Conservation (phyloP, 2,329 filamentous ascomycete species). For the Ascochyta fabae region DNA sequence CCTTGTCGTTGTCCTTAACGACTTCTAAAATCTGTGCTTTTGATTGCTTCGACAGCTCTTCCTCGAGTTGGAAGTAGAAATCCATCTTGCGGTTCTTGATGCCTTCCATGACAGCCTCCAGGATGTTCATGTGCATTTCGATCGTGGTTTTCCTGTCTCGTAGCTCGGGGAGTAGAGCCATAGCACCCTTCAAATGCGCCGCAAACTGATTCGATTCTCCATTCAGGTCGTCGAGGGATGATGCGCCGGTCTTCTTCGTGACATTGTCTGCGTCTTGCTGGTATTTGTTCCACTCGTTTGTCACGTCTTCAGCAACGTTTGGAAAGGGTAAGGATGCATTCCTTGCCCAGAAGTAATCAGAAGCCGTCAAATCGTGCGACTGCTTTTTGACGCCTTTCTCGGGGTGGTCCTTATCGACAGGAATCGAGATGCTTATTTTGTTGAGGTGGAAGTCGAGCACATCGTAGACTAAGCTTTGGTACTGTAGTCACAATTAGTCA, state of each 20-base stretch:
- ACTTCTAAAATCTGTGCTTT: slow-evolving; percentile 88
- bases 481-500: slow-evolving; percentile 39
- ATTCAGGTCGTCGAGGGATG: slow-evolving; percentile 89
- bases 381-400: slow-evolving; percentile 81
- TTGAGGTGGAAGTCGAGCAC: slow-evolving; percentile 84
- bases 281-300: slow-evolving; percentile 90
- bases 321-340: slow-evolving; percentile 92
- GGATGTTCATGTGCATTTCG: slow-evolving; percentile 97
- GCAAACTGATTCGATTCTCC: slow-evolving; percentile 88
- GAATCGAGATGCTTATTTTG: slow-evolving; percentile 88
- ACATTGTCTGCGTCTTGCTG: slow-evolving; percentile 94
- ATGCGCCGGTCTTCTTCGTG: slow-evolving; percentile 92
- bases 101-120: slow-evolving; percentile 77
- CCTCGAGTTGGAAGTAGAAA: slow-evolving; percentile 94
- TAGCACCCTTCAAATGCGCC: slow-evolving; percentile 93
- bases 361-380: slow-evolving; percentile 85
- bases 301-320: slow-evolving; percentile 94
- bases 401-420: slow-evolving; percentile 77
- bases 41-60: slow-evolving; percentile 88
- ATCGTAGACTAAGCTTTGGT: slow-evolving; percentile 84
- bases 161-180: slow-evolving; percentile 89
- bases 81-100: slow-evolving; percentile 96
- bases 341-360: slow-evolving; percentile 95
- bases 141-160: slow-evolving; percentile 82
- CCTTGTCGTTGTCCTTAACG: slow-evolving; percentile 81